Percentiles rank a stretch among this genome's conserved stretches.
Conservation (phyloP, 257 asterid genomes). For the Solanum pimpinellifolium region DNA sequence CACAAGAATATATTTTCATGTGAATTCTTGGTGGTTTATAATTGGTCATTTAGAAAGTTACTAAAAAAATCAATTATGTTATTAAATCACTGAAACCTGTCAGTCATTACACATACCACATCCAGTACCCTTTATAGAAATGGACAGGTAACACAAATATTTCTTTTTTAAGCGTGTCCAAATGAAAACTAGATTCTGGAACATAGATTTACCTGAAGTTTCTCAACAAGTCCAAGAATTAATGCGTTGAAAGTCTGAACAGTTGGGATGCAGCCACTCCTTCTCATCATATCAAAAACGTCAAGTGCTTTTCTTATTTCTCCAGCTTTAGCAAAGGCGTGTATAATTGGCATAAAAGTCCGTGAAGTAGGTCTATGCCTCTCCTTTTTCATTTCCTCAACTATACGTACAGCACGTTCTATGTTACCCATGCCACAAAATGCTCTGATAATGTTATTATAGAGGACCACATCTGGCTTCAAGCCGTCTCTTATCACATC, state of each 20-base stretch:
- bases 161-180: not conserved
- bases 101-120: not conserved
- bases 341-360: constrained; percentile 91
- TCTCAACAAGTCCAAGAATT: constrained; percentile 85
- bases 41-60: not conserved
- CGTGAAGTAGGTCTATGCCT: constrained; percentile 71
- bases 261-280: constrained; percentile 81
- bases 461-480: constrained; percentile 84
- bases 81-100: not conserved
- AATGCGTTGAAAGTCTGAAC: constrained; percentile 82
- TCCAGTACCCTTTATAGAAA: not conserved
- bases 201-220: constrained; percentile 50
- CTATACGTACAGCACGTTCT: constrained; percentile 80
- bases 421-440: constrained; percentile 93
- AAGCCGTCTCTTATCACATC: constrained; percentile 72
- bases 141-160: not conserved
- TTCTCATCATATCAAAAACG: constrained; percentile 77
- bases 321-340: constrained; percentile 72
- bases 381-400: constrained; percentile 80
- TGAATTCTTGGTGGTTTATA: not conserved
- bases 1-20: not conserved
- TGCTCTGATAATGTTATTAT: constrained; percentile 74
- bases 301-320: constrained; percentile 56
- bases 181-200: not conserved
- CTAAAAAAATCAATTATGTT: not conserved